Base-by-base conservation (phyloP, 2,329 filamentous ascomycete genomes). In the Clonostachys rhizophaga region DNA sequence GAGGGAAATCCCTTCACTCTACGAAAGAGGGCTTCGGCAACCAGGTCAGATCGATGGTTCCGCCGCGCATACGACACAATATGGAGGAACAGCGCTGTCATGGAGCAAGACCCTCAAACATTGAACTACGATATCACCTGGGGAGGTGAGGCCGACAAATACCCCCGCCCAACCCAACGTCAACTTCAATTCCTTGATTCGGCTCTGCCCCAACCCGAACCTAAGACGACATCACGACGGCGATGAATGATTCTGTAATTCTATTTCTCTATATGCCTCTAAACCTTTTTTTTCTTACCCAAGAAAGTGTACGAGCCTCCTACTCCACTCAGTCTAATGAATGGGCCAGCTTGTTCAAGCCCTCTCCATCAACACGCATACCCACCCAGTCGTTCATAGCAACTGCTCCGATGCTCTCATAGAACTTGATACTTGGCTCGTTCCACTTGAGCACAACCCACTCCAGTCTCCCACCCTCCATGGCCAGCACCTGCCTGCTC, bases 381-480 rank as follows among this genome's bases (percentile, higher is more conserved):
- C 80, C 81, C 14, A 89, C 78, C 88, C 87, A 92, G 49, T 87
- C 84, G 50, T 73, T 70, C 84, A 85, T 82, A 54, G 72, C 69
- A 55, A 68, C 73, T 2, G 87, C 88, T 1, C 89, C 88, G 45
- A 84, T 78, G 49, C 72, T 76, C 65, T 84, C 75, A 63, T 97
- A 97, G 60, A 97, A 96, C 56, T 84, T 75, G 69, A 97, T 87
- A 63, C 87, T 91, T 8, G 89, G 88, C 72, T 89, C 81, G 61
- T 97, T 97, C 91, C 91, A 96, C 69, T 89, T 92, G 57, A 96
- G 68, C 52, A 96, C 94, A 54, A 78, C 84, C 92, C 92, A 97
- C 61, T 97, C 91, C 47, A 97, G 69, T 49, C 92, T 76, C 8
- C 78, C 83, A 2, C 91, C 91, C 4, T 79, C 75, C 53, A 91